These are phyloP conservation scores for Lodderomyces parapsilosis DNA, from an alignment of 1,139 yeast species.

Conservation along the genomic window DNA sequence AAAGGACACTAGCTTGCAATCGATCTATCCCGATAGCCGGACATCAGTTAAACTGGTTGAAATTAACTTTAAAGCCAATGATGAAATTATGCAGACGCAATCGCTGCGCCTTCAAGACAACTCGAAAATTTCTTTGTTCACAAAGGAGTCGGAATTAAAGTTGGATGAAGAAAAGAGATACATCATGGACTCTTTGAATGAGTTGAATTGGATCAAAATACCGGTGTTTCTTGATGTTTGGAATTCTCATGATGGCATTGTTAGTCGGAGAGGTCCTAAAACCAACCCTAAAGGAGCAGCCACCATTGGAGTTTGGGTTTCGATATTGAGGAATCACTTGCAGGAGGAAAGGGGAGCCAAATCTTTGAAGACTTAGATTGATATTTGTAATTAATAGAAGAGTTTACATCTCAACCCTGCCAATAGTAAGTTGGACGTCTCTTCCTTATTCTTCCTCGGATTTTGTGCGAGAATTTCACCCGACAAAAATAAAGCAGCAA, in stretches of 20 bases:
- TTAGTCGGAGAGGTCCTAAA: slow-evolving; percentile 62
- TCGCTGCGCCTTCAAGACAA: slow-evolving; percentile 21
- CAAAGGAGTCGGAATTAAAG: slow-evolving; percentile 26
- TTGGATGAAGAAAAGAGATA: slow-evolving; percentile 39
- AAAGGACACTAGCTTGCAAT: slow-evolving; percentile 11
- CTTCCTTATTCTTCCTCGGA: neutral
- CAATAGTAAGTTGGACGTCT: no score
- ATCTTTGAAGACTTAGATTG: no score
- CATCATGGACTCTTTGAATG: slow-evolving; percentile 52
- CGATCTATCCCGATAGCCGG: neutral
- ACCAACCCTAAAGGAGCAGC: slow-evolving; percentile 57
- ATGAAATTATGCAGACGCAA: slow-evolving; percentile 21
- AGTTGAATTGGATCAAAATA: slow-evolving; percentile 62
- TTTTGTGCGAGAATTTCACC: neutral
- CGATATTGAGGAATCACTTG: slow-evolving; percentile 39
- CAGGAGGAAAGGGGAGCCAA: slow-evolving; percentile 5
- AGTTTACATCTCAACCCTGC: neutral
- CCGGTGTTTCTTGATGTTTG: slow-evolving; percentile 64
- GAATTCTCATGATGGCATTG: slow-evolving; percentile 73
- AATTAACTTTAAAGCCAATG: slow-evolving; percentile 28
- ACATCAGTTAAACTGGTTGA: slow-evolving; percentile 13
- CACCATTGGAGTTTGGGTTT: slow-evolving; percentile 51
- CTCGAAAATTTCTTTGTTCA: slow-evolving; percentile 30
- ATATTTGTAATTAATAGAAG: neutral
- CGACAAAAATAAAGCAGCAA: neutral